Conservation (phyloP, 495 filamentous ascomycete genomes). For the Lepraria neglecta region DNA sequence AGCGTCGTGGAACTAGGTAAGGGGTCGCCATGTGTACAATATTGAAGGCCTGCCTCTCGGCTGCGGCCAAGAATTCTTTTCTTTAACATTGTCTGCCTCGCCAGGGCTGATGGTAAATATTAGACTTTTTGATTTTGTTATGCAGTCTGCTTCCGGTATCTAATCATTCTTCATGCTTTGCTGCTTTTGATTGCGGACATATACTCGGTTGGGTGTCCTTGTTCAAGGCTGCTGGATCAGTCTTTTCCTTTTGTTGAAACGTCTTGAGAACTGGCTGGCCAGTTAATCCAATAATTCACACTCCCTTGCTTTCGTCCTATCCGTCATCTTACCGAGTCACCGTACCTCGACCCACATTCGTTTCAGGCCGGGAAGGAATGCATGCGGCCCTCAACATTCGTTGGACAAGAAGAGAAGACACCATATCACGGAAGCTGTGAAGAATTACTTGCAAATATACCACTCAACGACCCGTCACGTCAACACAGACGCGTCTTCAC, state of each 20-base stretch:
- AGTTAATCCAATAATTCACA: constrained; percentile 8
- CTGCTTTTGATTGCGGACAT: neutral
- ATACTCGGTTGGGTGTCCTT: constrained; percentile 4
- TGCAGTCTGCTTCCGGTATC: constrained; percentile 5
- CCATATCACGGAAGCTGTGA: constrained; percentile 5
- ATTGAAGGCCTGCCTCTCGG: neutral
- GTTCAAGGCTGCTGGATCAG: constrained; percentile 14
- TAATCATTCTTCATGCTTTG: constrained; percentile 5
- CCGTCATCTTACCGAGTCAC: neutral
- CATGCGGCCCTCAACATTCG: constrained; percentile 1
- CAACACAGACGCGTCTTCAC: constrained; percentile 15
- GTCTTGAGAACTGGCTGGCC: neutral
- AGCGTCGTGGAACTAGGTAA: neutral
- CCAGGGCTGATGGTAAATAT: neutral
- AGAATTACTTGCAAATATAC: neutral
- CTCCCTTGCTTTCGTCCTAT: neutral
- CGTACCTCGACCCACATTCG: constrained; percentile 5
- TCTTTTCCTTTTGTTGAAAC: neutral
- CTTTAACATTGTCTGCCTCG: constrained; percentile 7
- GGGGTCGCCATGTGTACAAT: constrained; percentile 4
- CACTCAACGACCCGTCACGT: constrained; percentile 9
- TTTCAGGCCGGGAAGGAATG: constrained; percentile 10
- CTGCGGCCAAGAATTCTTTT: neutral
- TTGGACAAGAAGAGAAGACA: constrained; percentile 9
- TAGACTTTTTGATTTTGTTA: neutral